Conservation (phyloP, 495 filamentous ascomycete species). For the Opeltia flavorubescens region DNA sequence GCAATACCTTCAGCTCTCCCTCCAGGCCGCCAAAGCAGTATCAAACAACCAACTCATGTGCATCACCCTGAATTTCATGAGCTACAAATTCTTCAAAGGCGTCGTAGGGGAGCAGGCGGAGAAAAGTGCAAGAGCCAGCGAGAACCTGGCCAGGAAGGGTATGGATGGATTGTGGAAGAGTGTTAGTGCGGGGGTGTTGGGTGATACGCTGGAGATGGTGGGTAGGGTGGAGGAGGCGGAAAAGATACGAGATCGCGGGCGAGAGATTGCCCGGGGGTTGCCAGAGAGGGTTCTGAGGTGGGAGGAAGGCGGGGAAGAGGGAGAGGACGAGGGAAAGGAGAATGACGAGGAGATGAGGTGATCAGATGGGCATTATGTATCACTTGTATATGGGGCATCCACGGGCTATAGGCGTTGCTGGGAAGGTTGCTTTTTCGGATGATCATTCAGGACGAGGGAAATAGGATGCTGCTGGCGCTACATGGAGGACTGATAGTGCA, state of each 20-base stretch:
- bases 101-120: slow-evolving; percentile 83
- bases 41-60: slow-evolving; percentile 59
- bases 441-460: too few species aligned
- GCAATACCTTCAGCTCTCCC: slow-evolving; percentile 52
- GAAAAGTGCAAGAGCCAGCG: slow-evolving; percentile 66
- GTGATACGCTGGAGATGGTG: slow-evolving; percentile 56
- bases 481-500: too few species aligned
- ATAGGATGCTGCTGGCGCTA: too few species aligned
- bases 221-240: slow-evolving; percentile 51
- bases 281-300: slow-evolving; percentile 26
- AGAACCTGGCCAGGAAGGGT: slow-evolving; percentile 58
- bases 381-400: neutral
- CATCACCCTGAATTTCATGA: slow-evolving; percentile 77
- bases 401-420: neutral
- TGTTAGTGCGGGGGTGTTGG: slow-evolving; percentile 68
- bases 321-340: neutral
- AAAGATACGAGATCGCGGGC: slow-evolving; percentile 28
- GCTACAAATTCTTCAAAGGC: slow-evolving; percentile 66
- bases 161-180: slow-evolving; percentile 73
- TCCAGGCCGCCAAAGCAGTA: slow-evolving; percentile 40
- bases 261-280: slow-evolving; percentile 28
- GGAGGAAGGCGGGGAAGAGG: neutral
- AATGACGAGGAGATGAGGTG: slow-evolving; percentile 3
- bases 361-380: neutral
- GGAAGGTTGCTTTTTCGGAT: too few species aligned